Evolutionary conservation across 2,329 filamentous ascomycete species (phyloP), one percentile per base, ranked within the genome.

Genomic region (Parascedosporium putredinis): DNA sequence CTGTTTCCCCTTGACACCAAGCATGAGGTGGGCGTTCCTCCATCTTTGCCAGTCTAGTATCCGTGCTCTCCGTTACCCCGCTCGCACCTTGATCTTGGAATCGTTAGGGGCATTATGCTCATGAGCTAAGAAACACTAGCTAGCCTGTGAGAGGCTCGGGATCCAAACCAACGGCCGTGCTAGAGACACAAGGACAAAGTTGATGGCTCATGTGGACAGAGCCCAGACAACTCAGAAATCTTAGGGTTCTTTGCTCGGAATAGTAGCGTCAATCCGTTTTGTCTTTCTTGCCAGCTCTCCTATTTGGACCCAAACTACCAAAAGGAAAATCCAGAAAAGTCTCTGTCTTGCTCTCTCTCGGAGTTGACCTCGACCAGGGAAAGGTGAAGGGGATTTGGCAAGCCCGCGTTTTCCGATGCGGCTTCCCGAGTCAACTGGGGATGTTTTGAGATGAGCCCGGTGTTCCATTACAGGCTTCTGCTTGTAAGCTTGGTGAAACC

Each of bases 11-110:
- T 42, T 12, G 38, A 42, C 38, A 18, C 7, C 27, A 6, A 31
- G 14, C 27, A 31, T 36, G 5, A 5, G n/a, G 8, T 36, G n/a
- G 8, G 5, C n/a, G 5, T n/a, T 36, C 16, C 33, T 5, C 27
- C 27, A 31, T 31, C 27, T 7, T 31, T 7, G 20, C 20, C 20
- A 4, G 18, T 24, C 1, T 23, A 42, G 38, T 42, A 42, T 42
- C 38, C 38, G 38, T 42, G 38, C 38, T 42, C 36, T 20, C 5
- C 6, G 14, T 42, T 42, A 42, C 38, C 38, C 38, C 38, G 38
- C 38, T 42, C 38, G 38, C 18, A 42, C 38, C 18, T 42, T 42
- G 38, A 23, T 42, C 38, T 42, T 42, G 38, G 38, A 42, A 42
- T 24, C 38, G 38, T 20, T 42, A 42, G 38, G 18, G 38, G 38